Percentiles rank a stretch among this genome's conserved stretches.
These are phyloP conservation scores for Cyphellophora europaea DNA, from an alignment of 2,329 filamentous ascomycete genomes.

Conservation along the genomic window DNA sequence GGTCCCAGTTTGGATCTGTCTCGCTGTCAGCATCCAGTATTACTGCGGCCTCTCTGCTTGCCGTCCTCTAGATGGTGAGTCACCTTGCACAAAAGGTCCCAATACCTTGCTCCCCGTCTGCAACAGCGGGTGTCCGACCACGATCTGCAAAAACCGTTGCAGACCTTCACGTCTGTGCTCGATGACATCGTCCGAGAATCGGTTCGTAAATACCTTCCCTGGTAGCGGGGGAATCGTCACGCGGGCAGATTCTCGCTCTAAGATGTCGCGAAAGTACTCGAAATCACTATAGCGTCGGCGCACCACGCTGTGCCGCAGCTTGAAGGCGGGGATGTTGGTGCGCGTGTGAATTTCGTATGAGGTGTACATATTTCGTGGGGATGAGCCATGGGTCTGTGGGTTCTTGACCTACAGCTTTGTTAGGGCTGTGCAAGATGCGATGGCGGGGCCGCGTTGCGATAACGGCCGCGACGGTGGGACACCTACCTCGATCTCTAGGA, in stretches of 20 bases:
- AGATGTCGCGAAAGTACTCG: conserved; percentile 95
- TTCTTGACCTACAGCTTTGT: conserved; percentile 86
- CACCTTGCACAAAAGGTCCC: conserved; percentile 93
- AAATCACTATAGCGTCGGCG: conserved; percentile 95
- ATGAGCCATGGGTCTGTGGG: conserved; percentile 88
- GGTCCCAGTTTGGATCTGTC: conserved; percentile 62
- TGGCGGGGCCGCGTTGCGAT: no score
- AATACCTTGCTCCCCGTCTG: conserved; percentile 97
- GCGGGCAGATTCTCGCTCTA: conserved; percentile 79
- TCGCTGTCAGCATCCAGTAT: conserved; percentile 12
- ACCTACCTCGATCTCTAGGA: conserved; percentile 88
- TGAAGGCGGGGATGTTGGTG: conserved; percentile 98
- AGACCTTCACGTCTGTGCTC: conserved; percentile 85
- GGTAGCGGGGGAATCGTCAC: conserved; percentile 94
- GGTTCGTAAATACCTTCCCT: conserved; percentile 95
- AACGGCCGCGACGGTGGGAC: neutral
- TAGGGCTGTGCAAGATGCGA: no score
- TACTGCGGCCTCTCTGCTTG: neutral
- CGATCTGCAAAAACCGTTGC: conserved; percentile 94
- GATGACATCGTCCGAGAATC: conserved; percentile 97
- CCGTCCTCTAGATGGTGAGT: conserved; percentile 17
- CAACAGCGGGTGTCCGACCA: conserved; percentile 88
- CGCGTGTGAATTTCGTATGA: conserved; percentile 97
- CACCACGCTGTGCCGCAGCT: conserved; percentile 79
- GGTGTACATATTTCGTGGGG: conserved; percentile 84